These are phyloP conservation scores for Salvia miltiorrhiza DNA, from an alignment of 257 asterid genomes.

Conservation along the genomic window DNA sequence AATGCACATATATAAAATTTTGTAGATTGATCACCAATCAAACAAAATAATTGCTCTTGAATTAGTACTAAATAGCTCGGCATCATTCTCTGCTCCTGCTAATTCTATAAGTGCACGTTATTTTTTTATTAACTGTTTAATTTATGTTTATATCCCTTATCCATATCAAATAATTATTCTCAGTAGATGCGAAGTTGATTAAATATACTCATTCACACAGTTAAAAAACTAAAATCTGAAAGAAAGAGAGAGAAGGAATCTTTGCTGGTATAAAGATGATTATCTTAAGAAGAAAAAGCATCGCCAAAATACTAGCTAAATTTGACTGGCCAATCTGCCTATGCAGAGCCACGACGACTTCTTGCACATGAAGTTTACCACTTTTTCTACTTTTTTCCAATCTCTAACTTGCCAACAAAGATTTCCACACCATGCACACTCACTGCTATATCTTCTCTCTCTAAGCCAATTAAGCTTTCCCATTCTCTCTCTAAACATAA, in stretches of 20 bases:
- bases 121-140: too few relatives aligned
- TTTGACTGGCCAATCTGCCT: not conserved
- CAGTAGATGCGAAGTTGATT: too few relatives aligned
- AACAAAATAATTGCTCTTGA: too few relatives aligned
- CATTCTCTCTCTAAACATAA: too few relatives aligned
- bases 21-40: not conserved
- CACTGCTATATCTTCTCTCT: slow-evolving; percentile 2
- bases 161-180: not conserved
- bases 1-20: too few relatives aligned
- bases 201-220: too few relatives aligned
- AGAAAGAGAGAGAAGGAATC: slow-evolving; percentile 21
- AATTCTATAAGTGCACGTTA: too few relatives aligned
- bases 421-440: slow-evolving; percentile 25
- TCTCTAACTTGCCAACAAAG: slow-evolving; percentile 31
- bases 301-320: slow-evolving; percentile 15
- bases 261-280: slow-evolving; percentile 18
- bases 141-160: not conserved
- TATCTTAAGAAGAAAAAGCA: slow-evolving; percentile 26
- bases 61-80: too few relatives aligned
- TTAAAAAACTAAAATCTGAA: not conserved
- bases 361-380: slow-evolving; percentile 66
- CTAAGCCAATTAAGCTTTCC: not conserved
- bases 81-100: too few relatives aligned
- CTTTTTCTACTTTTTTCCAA: slow-evolving; percentile 26
- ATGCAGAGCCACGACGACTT: slow-evolving; percentile 23